phyloP scores from a whole-genome alignment of 768 basidiomycete species.

The Psilocybe cyanescens region DNA sequence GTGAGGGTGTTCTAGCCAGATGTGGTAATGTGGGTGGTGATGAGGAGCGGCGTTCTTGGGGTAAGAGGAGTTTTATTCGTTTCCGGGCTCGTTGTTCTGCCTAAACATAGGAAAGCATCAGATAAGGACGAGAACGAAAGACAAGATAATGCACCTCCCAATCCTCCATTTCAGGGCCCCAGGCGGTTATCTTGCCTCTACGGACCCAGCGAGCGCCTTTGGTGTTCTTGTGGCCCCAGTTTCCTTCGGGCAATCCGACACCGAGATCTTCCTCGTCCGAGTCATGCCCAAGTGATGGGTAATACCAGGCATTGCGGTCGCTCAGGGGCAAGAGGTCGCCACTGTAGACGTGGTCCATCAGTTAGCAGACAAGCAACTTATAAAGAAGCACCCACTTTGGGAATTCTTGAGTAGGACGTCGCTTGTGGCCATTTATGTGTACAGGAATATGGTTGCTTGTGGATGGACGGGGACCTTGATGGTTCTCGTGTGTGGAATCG shows the following conservation, averaged over 20 bases:
- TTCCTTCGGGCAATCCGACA: slow-evolving; percentile 58
- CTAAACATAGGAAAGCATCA: slow-evolving; percentile 38
- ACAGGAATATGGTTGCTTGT: slow-evolving; percentile 24
- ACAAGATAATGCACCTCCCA: slow-evolving; percentile 67
- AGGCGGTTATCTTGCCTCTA: slow-evolving; percentile 78
- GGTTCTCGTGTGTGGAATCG: slow-evolving; percentile 22
- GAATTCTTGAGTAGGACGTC: slow-evolving; percentile 29
- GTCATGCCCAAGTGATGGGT: slow-evolving; percentile 76
- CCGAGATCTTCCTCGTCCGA: slow-evolving; percentile 62
- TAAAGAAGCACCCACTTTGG: slow-evolving; percentile 30
- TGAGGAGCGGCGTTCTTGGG: slow-evolving; percentile 63
- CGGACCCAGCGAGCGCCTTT: slow-evolving; percentile 84
- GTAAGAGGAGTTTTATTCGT: slow-evolving; percentile 71
- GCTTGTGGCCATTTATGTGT: slow-evolving; percentile 32
- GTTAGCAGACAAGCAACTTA: slow-evolving; percentile 19
- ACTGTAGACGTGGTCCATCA: slow-evolving; percentile 22
- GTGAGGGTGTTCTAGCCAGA: slow-evolving; percentile 73
- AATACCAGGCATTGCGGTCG: slow-evolving; percentile 84
- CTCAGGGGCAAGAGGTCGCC: slow-evolving; percentile 51
- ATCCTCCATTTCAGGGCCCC: slow-evolving; percentile 85
- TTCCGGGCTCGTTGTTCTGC: slow-evolving; percentile 84
- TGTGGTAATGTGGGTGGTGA: slow-evolving; percentile 79
- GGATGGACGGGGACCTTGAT: slow-evolving; percentile 23
- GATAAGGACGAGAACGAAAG: slow-evolving; percentile 3
- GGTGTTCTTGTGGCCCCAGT: slow-evolving; percentile 83